phyloP scores from a whole-genome alignment of 2,329 filamentous ascomycete species.

The Magnaporthiopsis rhizophila region DNA sequence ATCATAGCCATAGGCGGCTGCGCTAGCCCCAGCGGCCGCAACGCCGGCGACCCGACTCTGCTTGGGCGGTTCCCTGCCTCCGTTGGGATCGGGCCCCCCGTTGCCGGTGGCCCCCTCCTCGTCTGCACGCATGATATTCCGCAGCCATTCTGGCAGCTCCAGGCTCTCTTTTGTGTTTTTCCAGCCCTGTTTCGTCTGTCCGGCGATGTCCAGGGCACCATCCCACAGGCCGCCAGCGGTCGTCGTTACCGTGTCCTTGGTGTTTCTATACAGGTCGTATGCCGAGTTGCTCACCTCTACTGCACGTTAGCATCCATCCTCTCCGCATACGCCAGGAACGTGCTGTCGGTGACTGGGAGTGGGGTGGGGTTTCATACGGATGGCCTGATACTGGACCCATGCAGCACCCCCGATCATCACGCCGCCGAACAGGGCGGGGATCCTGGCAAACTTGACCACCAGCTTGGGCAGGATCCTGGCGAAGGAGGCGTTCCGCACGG shows the following conservation, averaged over 20 bases:
- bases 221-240: conserved; percentile 64
- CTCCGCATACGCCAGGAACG: neutral
- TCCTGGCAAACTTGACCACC: conserved; percentile 77
- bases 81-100: conserved; percentile 38
- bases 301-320: conserved; percentile 11
- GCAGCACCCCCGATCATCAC: conserved; percentile 78
- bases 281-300: conserved; percentile 69
- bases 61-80: conserved; percentile 46
- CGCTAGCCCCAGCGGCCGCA: conserved; percentile 57
- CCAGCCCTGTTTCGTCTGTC: conserved; percentile 75
- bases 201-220: conserved; percentile 64
- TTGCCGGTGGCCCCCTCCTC: conserved; percentile 48
- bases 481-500: conserved; percentile 56
- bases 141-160: conserved; percentile 67
- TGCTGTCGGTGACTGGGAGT: conserved; percentile 5
- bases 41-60: conserved; percentile 52
- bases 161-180: conserved; percentile 72
- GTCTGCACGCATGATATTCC: conserved; percentile 58
- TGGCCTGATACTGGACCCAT: conserved; percentile 94
- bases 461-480: conserved; percentile 70
- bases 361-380: conserved; percentile 49
- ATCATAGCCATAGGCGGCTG: conserved; percentile 72
- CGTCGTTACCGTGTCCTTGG: conserved; percentile 61
- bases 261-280: conserved; percentile 65
- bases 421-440: conserved; percentile 88